A percentile compares a stretch with the other conserved stretches of the same genome.
phyloP scores from a whole-genome alignment of 2,329 filamentous ascomycete species.

The Raffaelea ambrosiae region DNA sequence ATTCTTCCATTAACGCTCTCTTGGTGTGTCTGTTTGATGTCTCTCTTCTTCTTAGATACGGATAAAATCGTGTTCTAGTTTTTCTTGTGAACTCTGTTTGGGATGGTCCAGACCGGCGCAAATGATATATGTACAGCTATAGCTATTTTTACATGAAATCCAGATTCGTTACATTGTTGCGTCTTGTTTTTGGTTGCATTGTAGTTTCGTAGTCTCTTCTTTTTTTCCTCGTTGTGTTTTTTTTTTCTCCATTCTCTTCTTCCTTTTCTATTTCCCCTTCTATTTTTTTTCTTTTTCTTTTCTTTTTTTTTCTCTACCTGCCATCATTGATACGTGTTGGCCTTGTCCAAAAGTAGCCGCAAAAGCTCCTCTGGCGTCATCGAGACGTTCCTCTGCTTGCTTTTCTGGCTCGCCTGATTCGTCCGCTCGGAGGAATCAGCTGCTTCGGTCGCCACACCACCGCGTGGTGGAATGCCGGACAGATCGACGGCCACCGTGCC shows the following conservation, averaged over 20 bases:
- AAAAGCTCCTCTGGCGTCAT: conserved; percentile 37
- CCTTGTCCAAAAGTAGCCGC: conserved; percentile 34
- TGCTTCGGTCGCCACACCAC: neutral
- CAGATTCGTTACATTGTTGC: too few relatives aligned
- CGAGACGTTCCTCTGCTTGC: conserved; percentile 6
- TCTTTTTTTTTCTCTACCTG: neutral
- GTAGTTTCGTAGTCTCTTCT: too few relatives aligned
- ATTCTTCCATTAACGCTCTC: too few relatives aligned
- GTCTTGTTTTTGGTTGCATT: too few relatives aligned
- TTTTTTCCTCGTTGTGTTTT: too few relatives aligned
- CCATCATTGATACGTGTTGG: conserved; percentile 37
- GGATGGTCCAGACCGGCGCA: too few relatives aligned
- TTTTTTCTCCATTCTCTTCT: too few relatives aligned
- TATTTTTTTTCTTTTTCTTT: neutral
- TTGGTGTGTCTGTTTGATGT: too few relatives aligned
- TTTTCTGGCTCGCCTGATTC: neutral
- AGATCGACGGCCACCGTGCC: conserved; percentile 45
- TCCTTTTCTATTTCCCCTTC: too few relatives aligned
- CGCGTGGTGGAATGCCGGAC: conserved; percentile 12
- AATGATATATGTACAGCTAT: neutral
- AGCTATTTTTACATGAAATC: conserved; percentile 2
- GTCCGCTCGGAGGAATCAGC: neutral
- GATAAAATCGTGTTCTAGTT: too few relatives aligned
- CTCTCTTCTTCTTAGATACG: too few relatives aligned
- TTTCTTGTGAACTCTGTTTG: neutral